Percentiles rank a stretch among this genome's conserved stretches.
Conservation (phyloP, 345 rosid genomes). For the Murraya koenigii region DNA sequence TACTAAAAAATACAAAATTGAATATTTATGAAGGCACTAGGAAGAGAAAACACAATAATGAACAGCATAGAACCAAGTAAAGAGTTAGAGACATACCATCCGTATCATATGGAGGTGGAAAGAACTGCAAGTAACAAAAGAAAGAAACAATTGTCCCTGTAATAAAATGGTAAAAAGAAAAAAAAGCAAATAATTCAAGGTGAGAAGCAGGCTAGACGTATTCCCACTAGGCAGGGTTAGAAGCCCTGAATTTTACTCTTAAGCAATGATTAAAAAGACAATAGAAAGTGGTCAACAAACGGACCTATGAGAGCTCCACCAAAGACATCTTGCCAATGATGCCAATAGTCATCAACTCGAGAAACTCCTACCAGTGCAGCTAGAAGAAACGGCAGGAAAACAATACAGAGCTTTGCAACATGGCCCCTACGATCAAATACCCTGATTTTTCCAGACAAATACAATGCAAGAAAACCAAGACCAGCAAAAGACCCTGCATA, state of each 20-base stretch:
- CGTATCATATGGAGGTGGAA: conserved; percentile 63
- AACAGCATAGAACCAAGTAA: background rate
- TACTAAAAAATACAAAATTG: background rate
- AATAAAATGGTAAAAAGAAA: conserved; percentile 1
- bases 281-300: conserved; percentile 5
- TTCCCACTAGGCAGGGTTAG: background rate
- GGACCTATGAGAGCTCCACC: conserved; percentile 81
- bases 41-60: background rate
- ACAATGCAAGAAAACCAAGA: conserved; percentile 68
- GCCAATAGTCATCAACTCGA: conserved; percentile 96
- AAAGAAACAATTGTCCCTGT: conserved; percentile 56
- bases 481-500: conserved; percentile 92
- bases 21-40: background rate
- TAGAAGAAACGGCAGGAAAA: conserved; percentile 63
- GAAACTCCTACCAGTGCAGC: conserved; percentile 86
- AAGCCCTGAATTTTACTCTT: background rate
- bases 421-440: conserved; percentile 85
- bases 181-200: conserved; percentile 4
- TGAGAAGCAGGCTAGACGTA: background rate
- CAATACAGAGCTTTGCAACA: conserved; percentile 81
- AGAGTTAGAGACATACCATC: conserved; percentile 45
- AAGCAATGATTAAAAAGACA: background rate
- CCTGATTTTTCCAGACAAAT: conserved; percentile 74
- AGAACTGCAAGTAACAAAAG: conserved; percentile 81
- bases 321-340: conserved; percentile 97